Percentiles rank a stretch among this genome's conserved stretches.
phyloP scores from a whole-genome alignment of 192 early-diverging fungal species.

The Glomus cerebriforme region DNA sequence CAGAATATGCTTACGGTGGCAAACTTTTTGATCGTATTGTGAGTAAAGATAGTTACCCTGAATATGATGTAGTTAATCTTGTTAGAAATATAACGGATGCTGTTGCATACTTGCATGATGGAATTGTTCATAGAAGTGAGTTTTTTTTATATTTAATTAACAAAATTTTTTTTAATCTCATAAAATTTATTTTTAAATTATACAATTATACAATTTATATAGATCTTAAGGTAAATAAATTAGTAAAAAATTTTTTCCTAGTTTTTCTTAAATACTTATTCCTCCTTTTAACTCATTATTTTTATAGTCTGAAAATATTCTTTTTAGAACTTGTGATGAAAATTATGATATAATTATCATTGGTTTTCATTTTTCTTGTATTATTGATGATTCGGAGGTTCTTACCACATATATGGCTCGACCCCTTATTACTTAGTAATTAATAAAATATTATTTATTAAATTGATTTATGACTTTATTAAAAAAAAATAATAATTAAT shows the following conservation, averaged over 20 bases:
- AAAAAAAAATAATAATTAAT: no score
- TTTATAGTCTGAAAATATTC: conserved; percentile 75
- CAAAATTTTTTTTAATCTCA: neutral
- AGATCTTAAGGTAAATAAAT: conserved; percentile 45
- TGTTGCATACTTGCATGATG: conserved; percentile 79
- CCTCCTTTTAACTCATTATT: neutral
- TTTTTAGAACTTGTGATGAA: conserved; percentile 63
- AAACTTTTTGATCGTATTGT: conserved; percentile 92
- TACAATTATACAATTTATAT: neutral
- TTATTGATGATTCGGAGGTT: conserved; percentile 58
- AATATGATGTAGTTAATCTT: conserved; percentile 79
- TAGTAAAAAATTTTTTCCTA: neutral
- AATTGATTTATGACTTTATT: no score
- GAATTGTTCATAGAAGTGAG: conserved; percentile 82
- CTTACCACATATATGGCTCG: conserved; percentile 72
- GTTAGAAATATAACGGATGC: conserved; percentile 77
- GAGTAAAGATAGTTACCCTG: conserved; percentile 67
- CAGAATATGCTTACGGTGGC: conserved; percentile 80
- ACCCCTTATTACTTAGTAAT: conserved; percentile 79
- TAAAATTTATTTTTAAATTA: neutral
- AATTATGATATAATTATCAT: conserved; percentile 69
- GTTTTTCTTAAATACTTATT: neutral
- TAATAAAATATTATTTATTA: no score
- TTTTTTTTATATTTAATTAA: neutral
- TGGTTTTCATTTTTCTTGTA: conserved; percentile 78